Evolutionary conservation across 2,329 filamentous ascomycete species (phyloP), one percentile per base, ranked within the genome.

Genomic region (Verticillium zaregamsianum): DNA sequence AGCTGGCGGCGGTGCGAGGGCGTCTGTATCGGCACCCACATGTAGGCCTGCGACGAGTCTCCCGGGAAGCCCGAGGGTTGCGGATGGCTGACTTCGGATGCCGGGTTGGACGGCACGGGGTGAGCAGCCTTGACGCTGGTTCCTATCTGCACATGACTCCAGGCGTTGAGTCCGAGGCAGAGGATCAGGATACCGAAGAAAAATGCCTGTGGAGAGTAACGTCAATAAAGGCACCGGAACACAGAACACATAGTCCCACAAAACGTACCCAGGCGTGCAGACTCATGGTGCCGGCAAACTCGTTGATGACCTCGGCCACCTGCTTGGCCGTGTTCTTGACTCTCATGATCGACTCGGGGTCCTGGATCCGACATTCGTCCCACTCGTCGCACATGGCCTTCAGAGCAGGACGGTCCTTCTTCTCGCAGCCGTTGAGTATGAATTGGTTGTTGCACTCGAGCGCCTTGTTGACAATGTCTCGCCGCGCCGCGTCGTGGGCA

Each of bases 221-320:
- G 60, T 69, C 62, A 69, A 66, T 61, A 39, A 23, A n/a, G 28
- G 35, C n/a, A 8, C 35, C 37, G 31, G 55, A 62, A 49, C 25
- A 54, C 5, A 25, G 55, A 62, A 49, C 25, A 54, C 5, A 25
- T 14, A 25, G 32, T 15, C 28, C 9, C 23, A 23, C 55, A 20
- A 25, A 55, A 73, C 81, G 66, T 74, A 86, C 84, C 77, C 83
- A 83, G 11, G 83, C 82, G 75, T 97, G 97, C 75, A 92, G 90
- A 66, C 90, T 92, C 74, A 98, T 93, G 6, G 91, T 88, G 68
- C 96, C 92, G 5, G 96, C 89, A 73, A 98, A 97, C 69, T 90
- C 90, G 73, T 98, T 97, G 75, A 98, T 89, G 49, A 99, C 96
- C 71, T 92, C 87, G 1, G 94, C 94, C 71, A 97, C 90, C 31